These are phyloP conservation scores for Phytopythium chamaehyphon DNA, from an alignment of 352 stramenopile genomes.

Conservation along the genomic window DNA sequence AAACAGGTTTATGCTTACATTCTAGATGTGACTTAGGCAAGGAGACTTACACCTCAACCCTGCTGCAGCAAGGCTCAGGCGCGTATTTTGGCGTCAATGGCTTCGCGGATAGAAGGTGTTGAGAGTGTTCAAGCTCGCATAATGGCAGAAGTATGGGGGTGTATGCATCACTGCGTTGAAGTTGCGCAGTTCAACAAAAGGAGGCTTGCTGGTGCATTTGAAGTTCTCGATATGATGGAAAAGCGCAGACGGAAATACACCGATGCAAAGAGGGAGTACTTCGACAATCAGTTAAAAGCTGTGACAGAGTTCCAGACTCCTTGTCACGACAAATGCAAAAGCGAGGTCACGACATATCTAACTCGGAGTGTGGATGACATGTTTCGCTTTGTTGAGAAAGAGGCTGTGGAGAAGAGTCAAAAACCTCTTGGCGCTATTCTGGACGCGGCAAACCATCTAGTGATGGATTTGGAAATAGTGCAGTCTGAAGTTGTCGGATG, in stretches of 20 bases:
- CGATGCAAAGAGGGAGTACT: slow-evolving; percentile 57
- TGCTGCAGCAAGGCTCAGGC: slow-evolving; percentile 57
- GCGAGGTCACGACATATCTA: slow-evolving; percentile 54
- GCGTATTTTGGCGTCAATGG: slow-evolving; percentile 68
- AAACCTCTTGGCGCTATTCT: slow-evolving; percentile 62
- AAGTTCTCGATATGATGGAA: slow-evolving; percentile 77
- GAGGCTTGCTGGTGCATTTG: slow-evolving; percentile 61
- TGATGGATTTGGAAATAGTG: slow-evolving; percentile 78
- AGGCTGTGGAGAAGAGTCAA: slow-evolving; percentile 40
- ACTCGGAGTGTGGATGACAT: slow-evolving; percentile 51
- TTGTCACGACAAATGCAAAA: slow-evolving; percentile 54
- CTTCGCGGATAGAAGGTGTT: slow-evolving; percentile 51
- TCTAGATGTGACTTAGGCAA: too few relatives aligned
- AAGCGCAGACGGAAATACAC: slow-evolving; percentile 42
- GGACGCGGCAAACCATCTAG: slow-evolving; percentile 60
- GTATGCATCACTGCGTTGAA: slow-evolving; percentile 80
- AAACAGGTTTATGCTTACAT: too few relatives aligned
- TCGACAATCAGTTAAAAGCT: slow-evolving; percentile 59
- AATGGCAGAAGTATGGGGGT: slow-evolving; percentile 69
- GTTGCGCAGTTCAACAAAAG: slow-evolving; percentile 73
- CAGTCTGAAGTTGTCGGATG: slow-evolving; percentile 65
- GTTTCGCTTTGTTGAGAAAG: slow-evolving; percentile 52
- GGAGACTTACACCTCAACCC: too few relatives aligned
- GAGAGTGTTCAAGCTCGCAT: slow-evolving; percentile 63
- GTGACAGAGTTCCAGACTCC: slow-evolving; percentile 39